Conservation (phyloP, 129 eudicot genomes). For the Ambrosia trifida region DNA sequence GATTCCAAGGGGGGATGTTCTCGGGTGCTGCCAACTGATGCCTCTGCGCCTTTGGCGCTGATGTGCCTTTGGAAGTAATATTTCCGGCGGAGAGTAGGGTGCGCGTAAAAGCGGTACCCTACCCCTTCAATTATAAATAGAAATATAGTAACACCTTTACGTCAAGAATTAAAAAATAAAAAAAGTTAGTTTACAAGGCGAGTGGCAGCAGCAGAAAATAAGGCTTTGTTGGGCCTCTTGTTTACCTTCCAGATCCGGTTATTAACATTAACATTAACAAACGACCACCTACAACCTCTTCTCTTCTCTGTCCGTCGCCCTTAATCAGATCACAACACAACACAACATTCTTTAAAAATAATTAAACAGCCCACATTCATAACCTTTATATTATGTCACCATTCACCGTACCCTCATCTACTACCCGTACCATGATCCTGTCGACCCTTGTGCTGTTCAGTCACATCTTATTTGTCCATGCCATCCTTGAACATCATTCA, state of each 20-base stretch:
- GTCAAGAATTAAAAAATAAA: not conserved
- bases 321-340: conserved; percentile 15
- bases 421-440: conserved; percentile 12
- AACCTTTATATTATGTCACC: conserved; percentile 38
- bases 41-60: too few species aligned
- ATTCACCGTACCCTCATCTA: conserved; percentile 15
- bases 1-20: too few species aligned
- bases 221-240: not conserved
- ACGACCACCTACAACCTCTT: not conserved
- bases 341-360: not conserved
- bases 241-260: conserved; percentile 34
- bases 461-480: conserved; percentile 17
- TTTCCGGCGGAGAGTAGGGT: too few species aligned
- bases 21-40: too few species aligned
- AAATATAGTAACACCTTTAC: conserved; percentile 6
- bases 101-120: too few species aligned
- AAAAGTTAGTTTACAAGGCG: not conserved
- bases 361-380: too few species aligned
- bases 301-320: conserved; percentile 23
- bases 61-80: too few species aligned
- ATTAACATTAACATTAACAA: conserved; percentile 22
- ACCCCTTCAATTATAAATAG: too few species aligned
- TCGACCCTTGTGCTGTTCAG: conserved; percentile 5
- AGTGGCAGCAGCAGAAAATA: not conserved
- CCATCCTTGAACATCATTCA: conserved; percentile 30